Percentiles rank a stretch among this genome's conserved stretches.
Conservation (phyloP, 2,329 filamentous ascomycete genomes). For the Cercospora zeae-maydis region DNA sequence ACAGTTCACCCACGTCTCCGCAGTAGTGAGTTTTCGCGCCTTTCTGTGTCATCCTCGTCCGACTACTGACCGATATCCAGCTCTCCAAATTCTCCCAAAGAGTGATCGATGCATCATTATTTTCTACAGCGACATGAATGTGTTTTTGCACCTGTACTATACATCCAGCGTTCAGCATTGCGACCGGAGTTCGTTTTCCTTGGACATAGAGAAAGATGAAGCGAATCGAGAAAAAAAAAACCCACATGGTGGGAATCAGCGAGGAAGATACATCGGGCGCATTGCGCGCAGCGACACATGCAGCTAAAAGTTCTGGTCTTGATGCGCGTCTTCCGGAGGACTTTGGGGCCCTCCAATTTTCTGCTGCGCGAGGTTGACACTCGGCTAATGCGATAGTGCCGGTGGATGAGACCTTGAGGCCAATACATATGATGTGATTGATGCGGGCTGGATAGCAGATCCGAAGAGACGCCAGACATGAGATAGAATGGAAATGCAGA, state of each 20-base stretch:
- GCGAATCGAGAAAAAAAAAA: conserved; percentile 6
- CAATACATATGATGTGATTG: neutral
- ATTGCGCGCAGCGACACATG: neutral
- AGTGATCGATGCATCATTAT: conserved; percentile 1
- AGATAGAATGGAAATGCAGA: conserved; percentile 6
- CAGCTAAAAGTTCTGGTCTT: neutral
- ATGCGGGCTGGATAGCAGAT: conserved; percentile 1
- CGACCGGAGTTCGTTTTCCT: conserved; percentile 8
- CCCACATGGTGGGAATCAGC: neutral
- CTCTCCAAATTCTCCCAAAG: conserved; percentile 7
- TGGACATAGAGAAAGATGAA: conserved; percentile 26
- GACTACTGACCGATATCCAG: conserved; percentile 15
- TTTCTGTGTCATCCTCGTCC: conserved; percentile 21
- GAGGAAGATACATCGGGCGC: neutral
- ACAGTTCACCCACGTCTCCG: neutral
- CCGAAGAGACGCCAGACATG: neutral
- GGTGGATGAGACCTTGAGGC: neutral
- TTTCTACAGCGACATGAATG: neutral
- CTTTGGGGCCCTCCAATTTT: neutral
- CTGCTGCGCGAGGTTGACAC: neutral
- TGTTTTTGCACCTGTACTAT: conserved; percentile 1
- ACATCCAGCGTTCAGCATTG: conserved; percentile 23
- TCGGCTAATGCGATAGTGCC: neutral
- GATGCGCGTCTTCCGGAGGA: neutral
- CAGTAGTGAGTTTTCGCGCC: neutral